Conservation (phyloP, 768 basidiomycete species). For the Exidia glandulosa region DNA sequence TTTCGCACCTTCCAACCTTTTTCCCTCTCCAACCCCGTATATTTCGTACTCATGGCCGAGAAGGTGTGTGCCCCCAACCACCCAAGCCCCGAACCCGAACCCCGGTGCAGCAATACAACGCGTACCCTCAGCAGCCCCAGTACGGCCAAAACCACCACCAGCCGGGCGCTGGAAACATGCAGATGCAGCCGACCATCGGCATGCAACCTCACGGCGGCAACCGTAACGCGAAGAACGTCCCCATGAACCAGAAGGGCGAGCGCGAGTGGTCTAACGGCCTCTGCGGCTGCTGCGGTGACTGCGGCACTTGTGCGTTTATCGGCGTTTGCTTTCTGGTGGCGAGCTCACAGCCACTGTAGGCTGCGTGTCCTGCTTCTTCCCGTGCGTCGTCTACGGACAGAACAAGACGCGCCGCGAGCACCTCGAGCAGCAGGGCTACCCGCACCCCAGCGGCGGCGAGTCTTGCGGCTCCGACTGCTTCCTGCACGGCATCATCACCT, state of each 20-base stretch:
- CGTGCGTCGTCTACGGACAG: conserved; percentile 30
- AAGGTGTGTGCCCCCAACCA: not conserved
- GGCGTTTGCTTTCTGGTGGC: not conserved
- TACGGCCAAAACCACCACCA: not conserved
- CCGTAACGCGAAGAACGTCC: conserved; percentile 17
- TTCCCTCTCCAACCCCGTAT: not conserved
- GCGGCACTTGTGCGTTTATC: conserved; percentile 14
- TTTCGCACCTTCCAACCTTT: not conserved
- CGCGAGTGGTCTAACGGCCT: conserved; percentile 23
- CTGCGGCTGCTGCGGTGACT: conserved; percentile 13
- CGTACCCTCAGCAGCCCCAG: not conserved
- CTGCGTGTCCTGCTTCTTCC: conserved; percentile 27
- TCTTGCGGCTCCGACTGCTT: conserved; percentile 26
- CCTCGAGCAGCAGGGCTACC: conserved; percentile 23
- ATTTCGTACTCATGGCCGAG: not conserved
- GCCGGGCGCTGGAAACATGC: not conserved
- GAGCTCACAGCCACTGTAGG: conserved; percentile 14
- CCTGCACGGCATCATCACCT: conserved; percentile 21
- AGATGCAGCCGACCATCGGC: not conserved
- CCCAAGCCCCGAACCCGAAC: not conserved
- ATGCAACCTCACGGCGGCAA: conserved; percentile 9
- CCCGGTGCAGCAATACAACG: not conserved
- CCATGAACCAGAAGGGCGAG: conserved; percentile 15
- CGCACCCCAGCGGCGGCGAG: conserved; percentile 28
- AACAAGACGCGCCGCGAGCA: conserved; percentile 32